Evolutionary conservation across 2,329 filamentous ascomycete genomes (phyloP).

Genomic region (Ustilaginoidea virens): DNA sequence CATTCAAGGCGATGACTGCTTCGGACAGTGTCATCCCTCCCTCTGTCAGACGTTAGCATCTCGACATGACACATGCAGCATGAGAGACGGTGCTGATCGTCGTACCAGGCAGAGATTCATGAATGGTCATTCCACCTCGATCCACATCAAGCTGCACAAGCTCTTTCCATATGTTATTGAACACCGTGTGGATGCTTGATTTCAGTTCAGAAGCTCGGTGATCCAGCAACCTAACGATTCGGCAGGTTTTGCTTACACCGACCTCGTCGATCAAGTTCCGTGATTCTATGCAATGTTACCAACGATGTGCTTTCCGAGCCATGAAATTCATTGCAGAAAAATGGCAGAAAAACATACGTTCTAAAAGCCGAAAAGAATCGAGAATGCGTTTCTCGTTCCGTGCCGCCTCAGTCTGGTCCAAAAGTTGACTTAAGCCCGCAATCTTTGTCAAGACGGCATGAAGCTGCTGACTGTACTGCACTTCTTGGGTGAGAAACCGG

Average conservation of each 20-base stretch:
- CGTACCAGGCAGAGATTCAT: slow-evolving; percentile 33
- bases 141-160: slow-evolving; percentile 48
- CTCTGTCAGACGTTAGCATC: slow-evolving; percentile 18
- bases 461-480: slow-evolving; percentile 43
- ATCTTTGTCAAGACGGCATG: slow-evolving; percentile 33
- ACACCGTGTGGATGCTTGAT: slow-evolving; percentile 46
- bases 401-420: slow-evolving; percentile 44
- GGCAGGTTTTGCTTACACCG: slow-evolving; percentile 43
- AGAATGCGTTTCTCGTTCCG: slow-evolving; percentile 38
- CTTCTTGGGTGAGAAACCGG: slow-evolving; percentile 40
- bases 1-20: slow-evolving; percentile 38
- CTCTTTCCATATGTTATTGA: slow-evolving; percentile 55
- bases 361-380: slow-evolving; percentile 40
- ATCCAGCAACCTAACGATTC: slow-evolving; percentile 49
- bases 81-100: neutral
- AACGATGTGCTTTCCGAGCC: too few relatives aligned
- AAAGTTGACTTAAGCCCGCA: slow-evolving; percentile 41
- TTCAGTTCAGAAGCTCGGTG: slow-evolving; percentile 51
- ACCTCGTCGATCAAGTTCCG: slow-evolving; percentile 43
- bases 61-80: neutral
- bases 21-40: slow-evolving; percentile 37
- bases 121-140: slow-evolving; percentile 39
- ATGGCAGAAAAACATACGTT: slow-evolving; percentile 36
- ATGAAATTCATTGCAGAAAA: neutral
- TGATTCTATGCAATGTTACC: slow-evolving; percentile 26